Evolutionary conservation across 2,329 filamentous ascomycete species (phyloP), one percentile per base, ranked within the genome.

Genomic region (Gremmenia infestans): DNA sequence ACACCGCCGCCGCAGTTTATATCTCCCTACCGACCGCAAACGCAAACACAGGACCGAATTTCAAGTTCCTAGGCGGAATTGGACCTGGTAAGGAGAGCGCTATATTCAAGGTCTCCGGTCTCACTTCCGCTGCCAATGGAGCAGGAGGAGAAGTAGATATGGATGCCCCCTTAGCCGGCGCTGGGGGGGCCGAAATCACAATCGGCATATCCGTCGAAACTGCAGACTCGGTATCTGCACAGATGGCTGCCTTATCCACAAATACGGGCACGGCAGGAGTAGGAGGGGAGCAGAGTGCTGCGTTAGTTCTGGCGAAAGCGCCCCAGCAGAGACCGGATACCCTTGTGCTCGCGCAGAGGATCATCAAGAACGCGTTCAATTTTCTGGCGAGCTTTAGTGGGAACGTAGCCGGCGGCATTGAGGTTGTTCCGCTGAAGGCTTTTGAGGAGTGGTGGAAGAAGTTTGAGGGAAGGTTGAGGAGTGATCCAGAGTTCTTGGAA

Each of bases 361-460:
- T 99, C 65, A 97, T 99, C 66, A 88, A 90, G 66, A 96, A 97
- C 72, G 94, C 93, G 14, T 99, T 97, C 73, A 97, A 99, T 73
- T 97, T 96, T 71, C 77, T 99, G 55, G 85, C 93, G 3, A 88
- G 91, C 66, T 97, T 96, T 76, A 89, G 87, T 57, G 83, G 84
- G 39, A 80, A 81, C 55, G 77, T 78, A 50, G 79, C 80, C 23
- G 80, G 77, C 2, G 88, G 88, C 0, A 82, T 88, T 47, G 93
- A 97, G 71, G 88, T 95, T 12, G 89, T 99, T 23, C 92, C 94
- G n/a, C 74, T 99, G 61, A 94, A 89, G 74, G 90, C 89, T 5
- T 99, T 99, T 71, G 88, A 95, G 74, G 91, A 96, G 56, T 99
- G 95, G 94, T 99, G 95, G 94, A 81, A 79, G 58, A 97, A 97